Evolutionary conservation across 176 grass and related monocot genomes (phyloP), one percentile per base, ranked within the genome.

Genomic region (Aegilops tauschii): DNA sequence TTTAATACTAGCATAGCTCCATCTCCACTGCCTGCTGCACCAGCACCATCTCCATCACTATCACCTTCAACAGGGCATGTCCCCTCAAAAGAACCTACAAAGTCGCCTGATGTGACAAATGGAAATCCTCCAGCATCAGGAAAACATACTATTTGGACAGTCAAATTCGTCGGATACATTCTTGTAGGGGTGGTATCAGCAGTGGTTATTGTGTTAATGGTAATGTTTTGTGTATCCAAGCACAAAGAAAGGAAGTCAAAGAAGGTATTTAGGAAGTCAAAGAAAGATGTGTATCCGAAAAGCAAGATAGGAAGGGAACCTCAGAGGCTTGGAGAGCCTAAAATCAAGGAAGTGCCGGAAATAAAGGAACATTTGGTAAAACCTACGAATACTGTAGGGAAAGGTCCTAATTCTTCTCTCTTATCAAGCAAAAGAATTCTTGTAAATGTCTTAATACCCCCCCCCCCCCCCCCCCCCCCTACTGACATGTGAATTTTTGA

Each of bases 1-100:
- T 99, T 99, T 75, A 94, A 99, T 82, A 97, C 94, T 45, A 94
- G 83, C 61, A 90, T 99, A 88, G 88, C 89, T 47, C 97, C 97
- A 87, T 93, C 96, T 62, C 76, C 76, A 37, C 86, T 86, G 8
- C 68, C 90, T 14, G 73, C 58, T 14, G 77, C 91, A 69, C 32
- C 86, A 84, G 17, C 83, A 35, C 84, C 78, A 30, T 85, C 79
- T 56, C 78, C 86, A 83, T 77, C 90, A 73, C 36, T 73, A 21
- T 66, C 83, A 76, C 89, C 89, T 89, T 88, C 93, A 87, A 61
- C 61, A 83, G 80, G 75, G 52, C 86, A 85, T 90, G 67, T 83
- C 9, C 94, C 86, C 23, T 86, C 87, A 81, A 80, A 89, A 88
- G 82, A 91, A 59, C 90, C 71, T 82, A 59, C 68, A 87, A 80